These are phyloP conservation scores for Acer saccharum DNA, from an alignment of 345 rosid species.

Conservation along the genomic window DNA sequence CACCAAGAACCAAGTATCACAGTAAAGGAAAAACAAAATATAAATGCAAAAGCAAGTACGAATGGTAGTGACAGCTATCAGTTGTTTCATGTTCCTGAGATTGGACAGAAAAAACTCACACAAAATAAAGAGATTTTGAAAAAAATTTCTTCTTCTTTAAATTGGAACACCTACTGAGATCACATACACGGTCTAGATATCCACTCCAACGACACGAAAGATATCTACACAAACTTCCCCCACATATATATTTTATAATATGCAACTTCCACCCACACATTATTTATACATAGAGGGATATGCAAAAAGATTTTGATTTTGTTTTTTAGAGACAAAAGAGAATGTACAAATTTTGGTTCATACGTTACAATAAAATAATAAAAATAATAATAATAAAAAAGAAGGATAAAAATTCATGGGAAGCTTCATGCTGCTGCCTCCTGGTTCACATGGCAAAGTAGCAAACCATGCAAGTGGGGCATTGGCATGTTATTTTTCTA, in stretches of 20 bases:
- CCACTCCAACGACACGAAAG: no score
- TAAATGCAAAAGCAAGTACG: neutral
- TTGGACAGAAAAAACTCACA: no score
- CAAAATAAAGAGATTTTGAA: neutral
- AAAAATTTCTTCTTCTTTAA: no score
- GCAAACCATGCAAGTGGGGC: neutral
- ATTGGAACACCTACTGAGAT: no score
- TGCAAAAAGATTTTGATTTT: neutral
- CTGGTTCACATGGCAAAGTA: conserved; percentile 1
- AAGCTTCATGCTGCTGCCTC: neutral
- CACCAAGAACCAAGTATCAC: no score
- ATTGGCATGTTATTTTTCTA: neutral
- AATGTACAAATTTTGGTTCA: neutral
- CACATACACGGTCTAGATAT: no score
- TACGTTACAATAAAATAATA: neutral
- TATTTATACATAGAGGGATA: no score
- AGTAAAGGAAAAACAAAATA: no score
- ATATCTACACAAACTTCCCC: no score
- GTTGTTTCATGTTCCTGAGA: neutral
- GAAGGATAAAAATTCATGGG: neutral
- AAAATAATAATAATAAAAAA: neutral
- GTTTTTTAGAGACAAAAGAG: neutral
- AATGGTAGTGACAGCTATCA: neutral
- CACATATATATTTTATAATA: no score
- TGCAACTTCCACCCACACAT: no score